phyloP scores from a whole-genome alignment of 1,284 basidiomycete genomes.

The Ganoderma boninense region DNA sequence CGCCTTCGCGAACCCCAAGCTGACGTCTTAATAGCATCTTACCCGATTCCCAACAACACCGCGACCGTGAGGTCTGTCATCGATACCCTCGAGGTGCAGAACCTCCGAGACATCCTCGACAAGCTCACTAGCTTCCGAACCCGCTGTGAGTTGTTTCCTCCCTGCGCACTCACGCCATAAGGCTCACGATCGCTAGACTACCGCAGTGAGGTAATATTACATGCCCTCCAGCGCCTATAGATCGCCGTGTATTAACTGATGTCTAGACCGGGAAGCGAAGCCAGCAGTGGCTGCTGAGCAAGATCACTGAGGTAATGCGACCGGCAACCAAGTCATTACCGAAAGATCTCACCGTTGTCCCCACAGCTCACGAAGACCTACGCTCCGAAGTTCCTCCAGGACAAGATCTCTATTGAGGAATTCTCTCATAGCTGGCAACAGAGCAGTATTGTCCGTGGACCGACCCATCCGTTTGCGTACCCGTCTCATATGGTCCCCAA shows the following conservation, averaged over 20 bases:
- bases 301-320: conserved; percentile 68
- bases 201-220: conserved; percentile 68
- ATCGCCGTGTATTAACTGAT: conserved; percentile 23
- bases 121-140: conserved; percentile 81
- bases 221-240: conserved; percentile 17
- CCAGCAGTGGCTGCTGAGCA: conserved; percentile 85
- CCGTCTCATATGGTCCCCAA: conserved; percentile 15
- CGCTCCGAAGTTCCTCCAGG: conserved; percentile 62
- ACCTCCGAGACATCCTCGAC: conserved; percentile 72
- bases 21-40: conserved; percentile 40
- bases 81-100: conserved; percentile 70
- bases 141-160: conserved; percentile 57
- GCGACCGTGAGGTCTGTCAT: conserved; percentile 67
- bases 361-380: conserved; percentile 70
- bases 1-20: conserved; percentile 3
- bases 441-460: conserved; percentile 79
- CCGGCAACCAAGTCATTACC: conserved; percentile 17
- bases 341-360: conserved; percentile 18
- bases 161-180: not conserved
- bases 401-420: conserved; percentile 75
- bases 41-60: conserved; percentile 65
- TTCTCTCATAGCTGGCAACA: conserved; percentile 94
- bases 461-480: conserved; percentile 20
- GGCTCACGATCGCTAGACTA: conserved; percentile 62
- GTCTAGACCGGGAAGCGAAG: conserved; percentile 78